Conservation (phyloP, 805 yeast species). For the Myxozyma udenii region DNA sequence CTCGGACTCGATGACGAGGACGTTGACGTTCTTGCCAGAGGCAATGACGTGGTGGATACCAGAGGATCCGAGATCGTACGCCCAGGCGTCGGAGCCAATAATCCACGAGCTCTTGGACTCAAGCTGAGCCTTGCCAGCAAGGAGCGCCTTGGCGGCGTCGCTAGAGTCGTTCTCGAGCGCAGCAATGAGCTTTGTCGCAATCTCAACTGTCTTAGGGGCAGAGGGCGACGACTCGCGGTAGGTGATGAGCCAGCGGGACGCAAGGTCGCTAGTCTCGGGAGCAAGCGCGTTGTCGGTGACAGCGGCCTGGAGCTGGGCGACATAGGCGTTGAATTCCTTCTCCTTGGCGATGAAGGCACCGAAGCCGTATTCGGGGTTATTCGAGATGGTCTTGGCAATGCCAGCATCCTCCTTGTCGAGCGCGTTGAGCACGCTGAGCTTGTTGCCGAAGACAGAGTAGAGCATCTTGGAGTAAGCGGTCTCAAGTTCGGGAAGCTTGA, state of each 20-base stretch:
- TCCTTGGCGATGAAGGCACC: constrained; percentile 66
- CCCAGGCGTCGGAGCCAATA: constrained; percentile 93
- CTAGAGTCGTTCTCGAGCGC: constrained; percentile 40
- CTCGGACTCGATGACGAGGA: constrained; percentile 83
- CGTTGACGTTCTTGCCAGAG: constrained; percentile 72
- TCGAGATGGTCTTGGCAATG: constrained; percentile 41
- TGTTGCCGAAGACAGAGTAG: constrained; percentile 58
- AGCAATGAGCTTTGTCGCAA: constrained; percentile 37
- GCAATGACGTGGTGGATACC: constrained; percentile 84
- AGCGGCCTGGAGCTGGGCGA: constrained; percentile 47
- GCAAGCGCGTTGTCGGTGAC: constrained; percentile 38
- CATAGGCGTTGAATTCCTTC: constrained; percentile 49
- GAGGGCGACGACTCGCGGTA: constrained; percentile 10
- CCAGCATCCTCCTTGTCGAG: constrained; percentile 45
- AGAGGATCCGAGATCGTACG: constrained; percentile 85
- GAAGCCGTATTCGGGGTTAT: constrained; percentile 76
- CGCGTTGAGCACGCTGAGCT: constrained; percentile 61
- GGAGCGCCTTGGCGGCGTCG: constrained; percentile 45
- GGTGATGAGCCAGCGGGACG: constrained; percentile 66
- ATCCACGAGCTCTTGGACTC: constrained; percentile 65
- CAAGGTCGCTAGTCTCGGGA: constrained; percentile 50
- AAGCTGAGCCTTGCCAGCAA: constrained; percentile 49
- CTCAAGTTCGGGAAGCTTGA: constrained; percentile 49
- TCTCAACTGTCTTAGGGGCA: constrained; percentile 14
- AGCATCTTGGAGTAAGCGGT: constrained; percentile 74